phyloP scores from a whole-genome alignment of 2,329 filamentous ascomycete species.

The Alternaria sp. region DNA sequence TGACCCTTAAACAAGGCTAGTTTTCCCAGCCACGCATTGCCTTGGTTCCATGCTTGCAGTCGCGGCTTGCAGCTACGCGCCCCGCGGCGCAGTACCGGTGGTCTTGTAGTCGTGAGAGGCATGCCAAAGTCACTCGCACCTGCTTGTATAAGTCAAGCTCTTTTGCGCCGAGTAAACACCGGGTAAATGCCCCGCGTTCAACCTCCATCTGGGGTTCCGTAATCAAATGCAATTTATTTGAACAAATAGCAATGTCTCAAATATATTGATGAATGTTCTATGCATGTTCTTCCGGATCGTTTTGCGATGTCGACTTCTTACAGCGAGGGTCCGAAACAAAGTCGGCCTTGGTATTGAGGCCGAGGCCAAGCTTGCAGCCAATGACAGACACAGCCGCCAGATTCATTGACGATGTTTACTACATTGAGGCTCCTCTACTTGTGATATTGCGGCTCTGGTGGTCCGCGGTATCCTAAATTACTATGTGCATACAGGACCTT shows the following conservation, averaged over 20 bases:
- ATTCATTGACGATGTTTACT: not conserved
- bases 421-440: not conserved
- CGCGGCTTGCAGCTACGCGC: not conserved
- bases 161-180: constrained; percentile 14
- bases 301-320: not conserved
- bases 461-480: constrained; percentile 3
- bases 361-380: constrained; percentile 10
- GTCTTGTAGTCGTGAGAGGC: not conserved
- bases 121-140: not conserved
- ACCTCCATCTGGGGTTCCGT: constrained; percentile 13
- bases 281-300: constrained; percentile 16
- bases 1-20: not conserved
- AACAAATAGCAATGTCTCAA: constrained; percentile 14
- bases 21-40: not conserved
- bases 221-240: constrained; percentile 21
- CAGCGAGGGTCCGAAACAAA: constrained; percentile 19
- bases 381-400: not conserved
- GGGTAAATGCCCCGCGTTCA: constrained; percentile 21
- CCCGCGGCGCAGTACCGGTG: not conserved
- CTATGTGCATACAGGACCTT: not conserved
- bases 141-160: constrained; percentile 8
- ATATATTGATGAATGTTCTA: constrained; percentile 19
- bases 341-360: constrained; percentile 12
- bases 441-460: constrained; percentile 17
- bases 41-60: not conserved